These are phyloP conservation scores for Atractiella rhizophila DNA, from an alignment of 768 basidiomycete species.

Conservation along the genomic window DNA sequence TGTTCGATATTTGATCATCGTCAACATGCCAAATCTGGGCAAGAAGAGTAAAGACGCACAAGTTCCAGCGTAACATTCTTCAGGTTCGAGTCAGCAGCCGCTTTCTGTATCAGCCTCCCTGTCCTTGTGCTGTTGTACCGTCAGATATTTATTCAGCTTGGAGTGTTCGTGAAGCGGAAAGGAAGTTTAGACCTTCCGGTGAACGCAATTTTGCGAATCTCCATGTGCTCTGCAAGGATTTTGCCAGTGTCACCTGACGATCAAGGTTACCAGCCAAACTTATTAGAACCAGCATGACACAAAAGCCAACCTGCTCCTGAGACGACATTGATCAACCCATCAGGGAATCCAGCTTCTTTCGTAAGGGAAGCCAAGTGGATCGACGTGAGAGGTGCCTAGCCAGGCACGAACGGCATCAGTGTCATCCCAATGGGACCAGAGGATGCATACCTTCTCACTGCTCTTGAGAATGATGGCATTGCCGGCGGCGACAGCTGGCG, in stretches of 20 bases:
- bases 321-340: slow-evolving; percentile 13
- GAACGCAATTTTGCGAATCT: slow-evolving; percentile 17
- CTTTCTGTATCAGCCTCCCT: slow-evolving; percentile 9
- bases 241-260: slow-evolving; percentile 10
- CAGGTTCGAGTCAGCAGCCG: slow-evolving; percentile 15
- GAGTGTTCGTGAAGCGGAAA: neutral
- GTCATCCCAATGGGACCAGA: too few relatives aligned
- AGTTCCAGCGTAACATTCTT: slow-evolving; percentile 18
- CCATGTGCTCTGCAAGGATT: slow-evolving; percentile 14
- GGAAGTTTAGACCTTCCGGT: slow-evolving; percentile 12
- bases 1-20: neutral
- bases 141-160: neutral
- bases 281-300: too few relatives aligned
- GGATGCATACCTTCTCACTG: neutral
- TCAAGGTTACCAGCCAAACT: too few relatives aligned
- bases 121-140: slow-evolving; percentile 1
- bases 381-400: neutral
- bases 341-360: slow-evolving; percentile 13
- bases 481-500: slow-evolving; percentile 13
- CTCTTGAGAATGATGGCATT: slow-evolving; percentile 17
- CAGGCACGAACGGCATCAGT: too few relatives aligned
- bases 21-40: neutral
- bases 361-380: slow-evolving; percentile 3
- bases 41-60: neutral
- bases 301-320: slow-evolving; percentile 8